These are phyloP conservation scores for Hemisphaericaspora subhashii DNA, from an alignment of 1,139 yeast species.

Conservation along the genomic window DNA sequence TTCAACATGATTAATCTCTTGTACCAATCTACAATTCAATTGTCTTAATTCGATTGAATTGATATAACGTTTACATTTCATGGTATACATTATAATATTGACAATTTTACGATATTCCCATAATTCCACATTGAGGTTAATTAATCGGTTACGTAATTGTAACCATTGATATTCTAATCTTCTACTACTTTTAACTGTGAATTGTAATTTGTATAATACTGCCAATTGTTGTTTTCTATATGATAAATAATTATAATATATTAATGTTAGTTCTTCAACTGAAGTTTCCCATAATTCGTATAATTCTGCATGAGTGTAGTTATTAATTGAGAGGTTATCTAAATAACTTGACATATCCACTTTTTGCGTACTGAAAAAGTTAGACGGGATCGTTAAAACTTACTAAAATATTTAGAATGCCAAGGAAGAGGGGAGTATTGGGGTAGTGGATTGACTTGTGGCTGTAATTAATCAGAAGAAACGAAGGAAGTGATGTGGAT, in stretches of 20 bases:
- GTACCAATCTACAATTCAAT: slow-evolving; percentile 2
- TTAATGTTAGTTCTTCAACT: neutral
- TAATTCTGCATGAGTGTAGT: slow-evolving; percentile 1
- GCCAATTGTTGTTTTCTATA: slow-evolving; percentile 1
- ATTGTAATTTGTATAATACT: slow-evolving; percentile 1
- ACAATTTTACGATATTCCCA: slow-evolving; percentile 5
- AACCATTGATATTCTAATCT: slow-evolving; percentile 4
- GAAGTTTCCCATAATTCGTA: slow-evolving; percentile 2
- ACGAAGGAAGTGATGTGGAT: no score
- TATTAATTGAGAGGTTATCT: slow-evolving; percentile 2
- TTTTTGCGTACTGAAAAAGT: no score
- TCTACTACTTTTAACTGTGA: neutral
- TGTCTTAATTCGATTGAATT: slow-evolving; percentile 1
- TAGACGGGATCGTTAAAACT: no score
- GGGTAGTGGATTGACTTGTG: no score
- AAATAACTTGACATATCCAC: neutral
- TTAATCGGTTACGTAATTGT: neutral
- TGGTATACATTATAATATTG: slow-evolving; percentile 3
- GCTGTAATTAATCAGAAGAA: no score
- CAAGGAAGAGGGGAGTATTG: no score
- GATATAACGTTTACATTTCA: slow-evolving; percentile 2
- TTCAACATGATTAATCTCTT: slow-evolving; percentile 3
- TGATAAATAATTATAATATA: slow-evolving; percentile 1
- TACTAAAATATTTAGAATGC: no score
- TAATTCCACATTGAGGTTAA: slow-evolving; percentile 2